phyloP scores from a whole-genome alignment of 176 grass and related monocot genomes.

The Bothriochloa decipiens region DNA sequence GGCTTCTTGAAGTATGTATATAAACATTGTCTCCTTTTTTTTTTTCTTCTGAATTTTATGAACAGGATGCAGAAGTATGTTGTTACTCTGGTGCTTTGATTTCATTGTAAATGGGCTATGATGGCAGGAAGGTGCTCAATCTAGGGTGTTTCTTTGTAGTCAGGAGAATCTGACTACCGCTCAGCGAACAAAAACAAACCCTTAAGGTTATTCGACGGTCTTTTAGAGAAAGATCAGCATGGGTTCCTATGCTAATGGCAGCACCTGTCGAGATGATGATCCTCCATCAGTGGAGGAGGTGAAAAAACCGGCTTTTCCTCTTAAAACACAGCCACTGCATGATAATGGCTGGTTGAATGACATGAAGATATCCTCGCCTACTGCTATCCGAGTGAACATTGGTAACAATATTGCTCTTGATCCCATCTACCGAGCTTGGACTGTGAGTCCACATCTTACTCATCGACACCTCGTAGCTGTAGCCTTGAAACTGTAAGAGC shows the following conservation, averaged over 20 bases:
- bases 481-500: background rate
- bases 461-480: background rate
- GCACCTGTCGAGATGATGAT: background rate
- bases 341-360: slow-evolving; percentile 42
- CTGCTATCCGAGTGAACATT: slow-evolving; percentile 33
- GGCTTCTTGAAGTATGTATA: slow-evolving; percentile 37
- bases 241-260: slow-evolving; percentile 37
- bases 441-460: slow-evolving; percentile 34
- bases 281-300: slow-evolving; percentile 8
- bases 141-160: slow-evolving; percentile 23
- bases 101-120: slow-evolving; percentile 7
- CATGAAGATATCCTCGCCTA: slow-evolving; percentile 57
- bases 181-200: background rate
- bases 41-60: slow-evolving; percentile 13
- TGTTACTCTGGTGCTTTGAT: background rate
- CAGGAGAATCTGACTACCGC: background rate
- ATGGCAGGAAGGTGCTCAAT: slow-evolving; percentile 17
- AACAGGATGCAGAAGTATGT: slow-evolving; percentile 4
- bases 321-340: slow-evolving; percentile 20
- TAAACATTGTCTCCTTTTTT: slow-evolving; percentile 1
- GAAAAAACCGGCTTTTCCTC: slow-evolving; percentile 18
- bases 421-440: slow-evolving; percentile 45
- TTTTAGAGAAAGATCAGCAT: slow-evolving; percentile 23
- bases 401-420: slow-evolving; percentile 20
- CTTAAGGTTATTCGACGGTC: background rate